phyloP scores from a whole-genome alignment of 306 rosid species.

The Quercus agrifolia region DNA sequence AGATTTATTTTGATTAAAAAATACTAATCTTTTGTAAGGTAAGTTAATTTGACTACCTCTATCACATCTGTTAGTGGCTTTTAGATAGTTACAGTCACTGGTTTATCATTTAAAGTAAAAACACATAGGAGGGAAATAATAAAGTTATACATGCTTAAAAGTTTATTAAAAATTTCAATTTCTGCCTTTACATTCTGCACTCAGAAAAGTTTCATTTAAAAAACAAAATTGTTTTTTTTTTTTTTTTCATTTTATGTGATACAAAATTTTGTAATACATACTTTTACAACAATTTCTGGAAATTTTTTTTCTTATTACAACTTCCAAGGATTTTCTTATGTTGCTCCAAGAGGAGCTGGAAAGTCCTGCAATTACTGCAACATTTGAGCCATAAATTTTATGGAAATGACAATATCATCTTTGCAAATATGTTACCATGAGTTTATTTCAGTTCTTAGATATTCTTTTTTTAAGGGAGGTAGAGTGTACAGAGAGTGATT shows the following conservation, averaged over 20 bases:
- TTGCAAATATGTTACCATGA: not conserved
- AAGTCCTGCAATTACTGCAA: not conserved
- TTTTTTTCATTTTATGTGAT: not conserved
- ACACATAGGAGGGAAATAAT: not conserved
- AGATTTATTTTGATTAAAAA: conserved; percentile 1
- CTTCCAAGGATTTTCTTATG: not conserved
- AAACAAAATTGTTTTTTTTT: not conserved
- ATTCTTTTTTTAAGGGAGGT: not conserved
- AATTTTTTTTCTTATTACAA: not conserved
- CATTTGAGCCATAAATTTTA: too few relatives aligned
- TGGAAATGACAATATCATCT: not conserved
- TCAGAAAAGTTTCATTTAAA: not conserved
- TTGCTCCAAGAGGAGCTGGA: not conserved
- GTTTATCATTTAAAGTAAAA: not conserved
- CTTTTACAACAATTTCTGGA: not conserved
- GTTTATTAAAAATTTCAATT: not conserved
- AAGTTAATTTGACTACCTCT: not conserved
- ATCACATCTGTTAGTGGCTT: not conserved
- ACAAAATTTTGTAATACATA: not conserved
- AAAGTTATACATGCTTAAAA: not conserved
- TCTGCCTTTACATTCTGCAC: not conserved
- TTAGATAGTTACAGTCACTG: not conserved
- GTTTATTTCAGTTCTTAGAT: not conserved
- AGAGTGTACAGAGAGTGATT: not conserved
- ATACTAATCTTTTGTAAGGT: conserved; percentile 12